A percentile compares a stretch with the other conserved stretches of the same genome.
These are phyloP conservation scores for Wallacemonas sp. DNA, from an alignment of 208 protist genomes.

Conservation along the genomic window DNA sequence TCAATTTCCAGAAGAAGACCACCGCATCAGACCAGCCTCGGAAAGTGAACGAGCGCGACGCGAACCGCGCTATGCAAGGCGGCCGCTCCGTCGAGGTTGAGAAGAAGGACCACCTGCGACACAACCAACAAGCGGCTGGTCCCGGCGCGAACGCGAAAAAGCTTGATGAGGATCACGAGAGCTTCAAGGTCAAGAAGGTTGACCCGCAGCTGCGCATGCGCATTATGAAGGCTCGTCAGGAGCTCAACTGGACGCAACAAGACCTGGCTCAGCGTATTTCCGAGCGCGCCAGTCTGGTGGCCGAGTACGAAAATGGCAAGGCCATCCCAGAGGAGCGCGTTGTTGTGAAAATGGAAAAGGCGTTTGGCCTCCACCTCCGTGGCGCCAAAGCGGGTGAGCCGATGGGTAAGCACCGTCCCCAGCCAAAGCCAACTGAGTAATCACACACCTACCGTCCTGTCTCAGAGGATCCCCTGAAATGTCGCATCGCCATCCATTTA, in stretches of 20 bases:
- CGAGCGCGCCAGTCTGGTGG: conserved; percentile 83
- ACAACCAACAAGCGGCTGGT: conserved; percentile 62
- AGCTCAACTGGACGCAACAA: conserved; percentile 86
- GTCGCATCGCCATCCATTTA: too few species aligned
- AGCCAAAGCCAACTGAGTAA: conserved; percentile 61
- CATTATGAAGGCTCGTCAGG: conserved; percentile 83
- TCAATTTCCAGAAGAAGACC: conserved; percentile 65
- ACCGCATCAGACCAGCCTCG: conserved; percentile 29
- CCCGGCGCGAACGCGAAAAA: conserved; percentile 86
- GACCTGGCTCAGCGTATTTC: conserved; percentile 85
- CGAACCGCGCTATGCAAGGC: conserved; percentile 73
- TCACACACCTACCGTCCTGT: background rate
- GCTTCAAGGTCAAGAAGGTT: conserved; percentile 84
- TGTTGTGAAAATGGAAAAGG: conserved; percentile 93
- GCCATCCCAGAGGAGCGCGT: conserved; percentile 92
- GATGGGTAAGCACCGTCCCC: conserved; percentile 59
- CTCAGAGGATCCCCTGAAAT: too few species aligned
- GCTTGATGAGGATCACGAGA: conserved; percentile 85
- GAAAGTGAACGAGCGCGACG: conserved; percentile 64
- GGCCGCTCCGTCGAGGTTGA: conserved; percentile 66
- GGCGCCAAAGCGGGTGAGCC: conserved; percentile 88
- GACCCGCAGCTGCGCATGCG: conserved; percentile 73
- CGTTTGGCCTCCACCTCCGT: conserved; percentile 89
- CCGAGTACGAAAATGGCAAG: conserved; percentile 93
- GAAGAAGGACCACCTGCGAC: conserved; percentile 64